Evolutionary conservation across 2,329 filamentous ascomycete species (phyloP).

Genomic region (Pseudogymnoascus pannorum): DNA sequence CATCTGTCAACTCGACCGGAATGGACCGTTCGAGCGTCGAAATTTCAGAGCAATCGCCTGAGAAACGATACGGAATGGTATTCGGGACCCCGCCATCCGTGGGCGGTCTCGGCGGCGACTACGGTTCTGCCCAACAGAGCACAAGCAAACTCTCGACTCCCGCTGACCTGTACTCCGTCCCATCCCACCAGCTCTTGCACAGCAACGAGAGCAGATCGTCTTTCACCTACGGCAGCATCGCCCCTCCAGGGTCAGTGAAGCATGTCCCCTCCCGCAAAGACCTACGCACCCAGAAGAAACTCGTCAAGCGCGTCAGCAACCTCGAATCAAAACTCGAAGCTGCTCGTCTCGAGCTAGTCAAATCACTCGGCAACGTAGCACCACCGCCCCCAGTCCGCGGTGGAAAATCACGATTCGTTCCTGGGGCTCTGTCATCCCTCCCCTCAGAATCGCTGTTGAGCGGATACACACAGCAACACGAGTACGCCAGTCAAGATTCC

Average conservation of each 20-base stretch:
- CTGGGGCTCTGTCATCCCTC: slow-evolving; percentile 36
- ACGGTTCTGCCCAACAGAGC: not conserved
- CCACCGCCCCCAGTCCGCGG: slow-evolving; percentile 22
- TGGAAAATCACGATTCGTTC: slow-evolving; percentile 32
- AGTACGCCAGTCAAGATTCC: not conserved
- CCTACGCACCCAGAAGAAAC: slow-evolving; percentile 47
- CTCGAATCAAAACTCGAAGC: slow-evolving; percentile 50
- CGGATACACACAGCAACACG: slow-evolving; percentile 20
- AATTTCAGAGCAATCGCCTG: not conserved
- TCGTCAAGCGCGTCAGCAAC: slow-evolving; percentile 53
- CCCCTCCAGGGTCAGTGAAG: not conserved
- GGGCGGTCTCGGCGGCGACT: not conserved
- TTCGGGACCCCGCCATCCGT: not conserved
- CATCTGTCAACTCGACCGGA: not conserved
- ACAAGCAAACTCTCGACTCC: not conserved
- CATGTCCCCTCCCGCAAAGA: slow-evolving; percentile 46
- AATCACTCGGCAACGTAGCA: slow-evolving; percentile 31
- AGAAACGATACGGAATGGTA: not conserved
- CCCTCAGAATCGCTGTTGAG: slow-evolving; percentile 39
- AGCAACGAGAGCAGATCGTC: not conserved
- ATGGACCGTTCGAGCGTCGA: not conserved
- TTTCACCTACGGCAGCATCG: not conserved
- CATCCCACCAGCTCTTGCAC: not conserved
- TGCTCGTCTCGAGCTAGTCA: slow-evolving; percentile 44
- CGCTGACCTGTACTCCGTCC: not conserved